Base-by-base conservation (phyloP, 75 land plant genomes). In the Pinus albicaulis region DNA sequence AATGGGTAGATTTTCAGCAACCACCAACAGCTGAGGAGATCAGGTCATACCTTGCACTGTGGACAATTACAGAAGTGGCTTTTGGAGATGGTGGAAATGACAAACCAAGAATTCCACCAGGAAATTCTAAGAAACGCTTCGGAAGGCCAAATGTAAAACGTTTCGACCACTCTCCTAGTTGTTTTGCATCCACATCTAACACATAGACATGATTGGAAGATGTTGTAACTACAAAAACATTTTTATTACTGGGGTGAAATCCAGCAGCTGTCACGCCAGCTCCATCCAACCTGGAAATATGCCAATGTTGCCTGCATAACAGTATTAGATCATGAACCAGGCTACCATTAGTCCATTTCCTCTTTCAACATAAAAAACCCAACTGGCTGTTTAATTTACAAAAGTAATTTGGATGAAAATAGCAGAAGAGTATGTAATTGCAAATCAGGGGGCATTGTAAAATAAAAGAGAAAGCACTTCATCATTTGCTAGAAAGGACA, bases 301-400 rank as follows among this genome's bases (percentile, higher is more conserved):
- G 87, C 99, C 99, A 98, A 61, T 98, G 99, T 34, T 93, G 94
- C 84, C 99, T 98, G 89, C 79, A 75, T 64, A 59, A 57, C 13
- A 52, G 26, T 17, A 55, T 24, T 38, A 38, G 41, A 36, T 68
- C 28, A 77, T 17, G 24, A 16, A 60, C 71, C 36, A 66, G 13
- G 23, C n/a, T 36, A 63, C 25, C 34, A 70, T 22, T 26, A 70
- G 72, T n/a, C 0, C 17, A 48, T 48, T 8, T 48, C 11, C 53
- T 8, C 11, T 1, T 10, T 48, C 11, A 48, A 48, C 53, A 10
- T 8, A 48, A 48, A 48, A 48, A 48, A 10, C 12, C 53, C 53
- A 48, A 48, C 11, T 8, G 10, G 53, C 53, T 10, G 12, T 48
- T 8, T 8, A 8, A 48, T 1, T 2, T 48, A 48, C 53, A 48